Conservation (phyloP, 192 early-diverging fungal species). For the Entomortierella lignicola region DNA sequence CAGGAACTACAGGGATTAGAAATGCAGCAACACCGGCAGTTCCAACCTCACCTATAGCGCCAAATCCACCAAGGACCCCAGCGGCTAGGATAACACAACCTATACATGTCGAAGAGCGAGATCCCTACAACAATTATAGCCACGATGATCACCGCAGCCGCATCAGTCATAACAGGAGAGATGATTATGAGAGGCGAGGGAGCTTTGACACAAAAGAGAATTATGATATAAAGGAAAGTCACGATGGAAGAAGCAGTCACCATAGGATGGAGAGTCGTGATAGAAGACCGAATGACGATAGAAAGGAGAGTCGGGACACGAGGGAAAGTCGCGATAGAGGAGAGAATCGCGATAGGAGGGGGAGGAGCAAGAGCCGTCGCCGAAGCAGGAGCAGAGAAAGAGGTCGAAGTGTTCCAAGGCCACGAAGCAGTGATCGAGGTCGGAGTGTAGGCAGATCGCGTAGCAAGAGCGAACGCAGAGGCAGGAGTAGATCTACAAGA, state of each 20-base stretch:
- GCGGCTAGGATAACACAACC: not conserved
- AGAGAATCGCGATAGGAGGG: not conserved
- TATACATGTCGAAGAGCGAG: not conserved
- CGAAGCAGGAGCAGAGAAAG: constrained; percentile 6
- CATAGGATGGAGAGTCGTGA: too few relatives aligned
- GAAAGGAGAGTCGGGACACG: not conserved
- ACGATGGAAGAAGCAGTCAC: too few relatives aligned
- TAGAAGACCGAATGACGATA: not conserved
- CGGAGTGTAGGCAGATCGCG: constrained; percentile 4
- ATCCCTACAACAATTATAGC: too few relatives aligned
- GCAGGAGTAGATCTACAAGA: constrained; percentile 26
- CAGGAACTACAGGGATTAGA: not conserved
- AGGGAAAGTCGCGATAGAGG: not conserved
- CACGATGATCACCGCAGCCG: too few relatives aligned
- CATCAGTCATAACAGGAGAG: too few relatives aligned
- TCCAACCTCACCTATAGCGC: not conserved
- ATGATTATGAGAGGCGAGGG: too few relatives aligned
- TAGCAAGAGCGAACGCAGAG: constrained; percentile 18
- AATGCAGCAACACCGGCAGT: not conserved
- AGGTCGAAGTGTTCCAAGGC: constrained; percentile 1
- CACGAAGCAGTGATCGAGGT: not conserved
- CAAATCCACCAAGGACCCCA: too few relatives aligned
- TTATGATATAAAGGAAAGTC: too few relatives aligned
- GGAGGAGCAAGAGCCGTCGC: constrained; percentile 3
- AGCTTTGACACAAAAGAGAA: too few relatives aligned